A percentile compares a stretch with the other conserved stretches of the same genome.
These are phyloP conservation scores for Xylaria digitata DNA, from an alignment of 2,329 filamentous ascomycete genomes.

Conservation along the genomic window DNA sequence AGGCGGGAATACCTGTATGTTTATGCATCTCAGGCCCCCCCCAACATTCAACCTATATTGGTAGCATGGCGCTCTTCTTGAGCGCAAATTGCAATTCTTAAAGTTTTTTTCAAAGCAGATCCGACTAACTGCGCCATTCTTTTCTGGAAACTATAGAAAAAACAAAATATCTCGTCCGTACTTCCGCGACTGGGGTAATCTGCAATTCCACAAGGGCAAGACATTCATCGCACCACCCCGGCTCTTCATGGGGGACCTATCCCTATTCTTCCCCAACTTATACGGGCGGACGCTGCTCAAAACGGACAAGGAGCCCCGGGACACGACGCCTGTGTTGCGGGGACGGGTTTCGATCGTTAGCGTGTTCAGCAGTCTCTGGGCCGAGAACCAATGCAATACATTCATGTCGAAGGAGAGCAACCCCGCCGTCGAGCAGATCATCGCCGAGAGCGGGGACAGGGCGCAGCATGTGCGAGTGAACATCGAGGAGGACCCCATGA, in stretches of 20 bases:
- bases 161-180: conserved; percentile 72
- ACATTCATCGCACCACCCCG: conserved; percentile 86
- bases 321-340: conserved; percentile 80
- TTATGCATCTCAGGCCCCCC: background rate
- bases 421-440: conserved; percentile 71
- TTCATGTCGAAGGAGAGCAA: conserved; percentile 77
- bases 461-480: conserved; percentile 90
- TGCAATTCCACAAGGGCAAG: conserved; percentile 86
- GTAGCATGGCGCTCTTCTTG: background rate
- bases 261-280: conserved; percentile 95
- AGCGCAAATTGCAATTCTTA: background rate
- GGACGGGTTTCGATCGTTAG: conserved; percentile 82
- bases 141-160: conserved; percentile 23
- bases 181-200: conserved; percentile 93
- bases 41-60: conserved; percentile 1
- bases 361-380: conserved; percentile 87
- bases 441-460: conserved; percentile 63
- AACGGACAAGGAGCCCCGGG: conserved; percentile 60
- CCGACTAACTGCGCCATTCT: conserved; percentile 20
- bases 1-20: conserved; percentile 79
- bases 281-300: conserved; percentile 80
- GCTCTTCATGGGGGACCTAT: conserved; percentile 83
- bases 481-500: conserved; percentile 82
- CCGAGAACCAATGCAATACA: conserved; percentile 78
- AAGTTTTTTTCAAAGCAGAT: too few species aligned